A percentile compares a stretch with the other conserved stretches of the same genome.
Evolutionary conservation across 176 grass and related monocot species (phyloP).

Genomic region (Secale cereale): DNA sequence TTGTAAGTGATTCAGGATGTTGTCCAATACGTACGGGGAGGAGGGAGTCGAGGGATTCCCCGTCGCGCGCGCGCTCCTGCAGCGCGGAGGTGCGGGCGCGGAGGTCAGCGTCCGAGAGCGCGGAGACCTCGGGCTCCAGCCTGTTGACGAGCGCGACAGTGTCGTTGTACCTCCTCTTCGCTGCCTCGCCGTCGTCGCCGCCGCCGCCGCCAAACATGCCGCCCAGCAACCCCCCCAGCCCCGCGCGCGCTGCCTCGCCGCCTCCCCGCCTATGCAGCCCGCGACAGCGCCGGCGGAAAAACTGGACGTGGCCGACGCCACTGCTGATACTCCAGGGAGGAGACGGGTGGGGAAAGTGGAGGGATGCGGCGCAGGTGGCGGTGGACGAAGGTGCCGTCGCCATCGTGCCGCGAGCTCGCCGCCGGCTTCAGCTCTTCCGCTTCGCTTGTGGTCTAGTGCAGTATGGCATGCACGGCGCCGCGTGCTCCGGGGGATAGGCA

Average conservation of each 20-base stretch:
- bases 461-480: conserved; percentile 32
- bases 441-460: conserved; percentile 13
- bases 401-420: conserved; percentile 6
- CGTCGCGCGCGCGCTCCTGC: conserved; percentile 63
- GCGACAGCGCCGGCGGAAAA: neutral
- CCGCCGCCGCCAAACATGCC: conserved; percentile 73
- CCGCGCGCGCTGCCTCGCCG: conserved; percentile 13
- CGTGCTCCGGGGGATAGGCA: conserved; percentile 26
- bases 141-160: conserved; percentile 62
- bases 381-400: conserved; percentile 17
- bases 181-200: conserved; percentile 75
- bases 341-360: conserved; percentile 13
- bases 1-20: neutral
- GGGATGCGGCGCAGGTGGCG: conserved; percentile 8
- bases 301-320: neutral
- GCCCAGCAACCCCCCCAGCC: conserved; percentile 69
- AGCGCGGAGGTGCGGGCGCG: conserved; percentile 61
- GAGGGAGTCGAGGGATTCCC: conserved; percentile 79
- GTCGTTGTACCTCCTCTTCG: conserved; percentile 59
- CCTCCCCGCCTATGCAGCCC: neutral
- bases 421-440: neutral
- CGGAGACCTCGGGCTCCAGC: conserved; percentile 72
- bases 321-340: neutral
- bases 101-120: conserved; percentile 66
- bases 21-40: conserved; percentile 53